Conservation (phyloP, 2,329 filamentous ascomycete species). For the Sporothrix dimorphospora region DNA sequence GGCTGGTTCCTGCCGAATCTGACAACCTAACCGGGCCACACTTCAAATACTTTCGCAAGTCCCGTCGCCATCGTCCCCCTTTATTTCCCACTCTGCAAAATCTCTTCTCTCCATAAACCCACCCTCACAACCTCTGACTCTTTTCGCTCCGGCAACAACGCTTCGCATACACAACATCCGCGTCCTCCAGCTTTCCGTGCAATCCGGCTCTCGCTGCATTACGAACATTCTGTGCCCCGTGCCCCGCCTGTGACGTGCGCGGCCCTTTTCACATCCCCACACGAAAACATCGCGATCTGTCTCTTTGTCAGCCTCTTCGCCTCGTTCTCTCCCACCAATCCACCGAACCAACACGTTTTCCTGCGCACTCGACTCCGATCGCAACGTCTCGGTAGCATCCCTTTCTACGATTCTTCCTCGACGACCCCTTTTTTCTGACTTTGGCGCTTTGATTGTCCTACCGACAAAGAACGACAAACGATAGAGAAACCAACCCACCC, state of each 20-base stretch:
- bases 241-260: constrained; percentile 19
- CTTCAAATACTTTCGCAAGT: constrained; percentile 3
- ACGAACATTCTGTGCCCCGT: background rate
- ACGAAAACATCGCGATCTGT: constrained; percentile 24
- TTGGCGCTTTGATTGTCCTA: constrained; percentile 17
- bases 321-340: background rate
- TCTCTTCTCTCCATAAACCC: constrained; percentile 11
- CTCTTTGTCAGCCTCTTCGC: constrained; percentile 22
- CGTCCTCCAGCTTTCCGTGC: constrained; percentile 3
- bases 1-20: constrained; percentile 18
- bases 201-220: constrained; percentile 20
- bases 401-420: background rate
- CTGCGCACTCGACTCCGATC: background rate
- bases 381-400: background rate
- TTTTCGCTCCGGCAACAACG: constrained; percentile 18
- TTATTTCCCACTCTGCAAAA: constrained; percentile 22
- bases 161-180: background rate
- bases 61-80: constrained; percentile 10
- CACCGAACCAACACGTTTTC: background rate
- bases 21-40: constrained; percentile 22
- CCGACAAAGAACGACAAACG: background rate
- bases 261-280: constrained; percentile 11
- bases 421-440: background rate
- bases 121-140: constrained; percentile 6
- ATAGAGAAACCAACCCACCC: background rate